Base-by-base conservation (phyloP, 306 rosid species). In the Cucumis cinereus region DNA sequence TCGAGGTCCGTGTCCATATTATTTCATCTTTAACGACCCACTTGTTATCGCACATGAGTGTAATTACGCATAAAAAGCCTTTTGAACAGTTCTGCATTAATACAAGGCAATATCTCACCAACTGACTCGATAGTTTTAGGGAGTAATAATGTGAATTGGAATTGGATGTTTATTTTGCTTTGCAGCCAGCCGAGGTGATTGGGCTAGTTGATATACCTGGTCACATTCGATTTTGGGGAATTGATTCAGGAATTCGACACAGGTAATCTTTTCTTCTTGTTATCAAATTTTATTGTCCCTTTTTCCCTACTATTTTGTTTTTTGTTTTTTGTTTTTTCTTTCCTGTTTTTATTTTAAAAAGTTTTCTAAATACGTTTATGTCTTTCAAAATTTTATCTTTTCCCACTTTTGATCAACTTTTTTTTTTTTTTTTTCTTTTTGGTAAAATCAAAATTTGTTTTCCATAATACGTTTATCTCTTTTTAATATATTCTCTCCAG, bases 141-240 rank as follows among this genome's bases (percentile, higher is more conserved):
- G n/a, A 30, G 33, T 35, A 60, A 69, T 14, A 1, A 10, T 43
- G 35, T 30, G 22, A 26, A 2, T 28, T 7, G 43, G 23, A 61
- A 61, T 61, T 61, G 49, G 59, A 36, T 69, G 10, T 71, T 1
- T 26, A 30, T 82, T 69, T 50, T 74, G 66, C 61, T 61, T 45
- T 70, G 88, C 93, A 94, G 99, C 99, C 99, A 52, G 99, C 99
- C n/a, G 99, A 94, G 87, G 95, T 94, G 69, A 82, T 94, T 77
- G 99, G 99, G 47, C 96, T 92, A 53, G 99, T 92, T 23, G 98
- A 94, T 81, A 92, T 94, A 82, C 98, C 97, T 17, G 75, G n/a
- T 75, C 98, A 94, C 67, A 87, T 94, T 67, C 86, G 96, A 15
- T 83, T 94, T 38, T 94, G 99, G 99, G 99, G 99, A 83, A 85